phyloP scores from a whole-genome alignment of 2,329 filamentous ascomycete species.

The Fusarium heterosporum region DNA sequence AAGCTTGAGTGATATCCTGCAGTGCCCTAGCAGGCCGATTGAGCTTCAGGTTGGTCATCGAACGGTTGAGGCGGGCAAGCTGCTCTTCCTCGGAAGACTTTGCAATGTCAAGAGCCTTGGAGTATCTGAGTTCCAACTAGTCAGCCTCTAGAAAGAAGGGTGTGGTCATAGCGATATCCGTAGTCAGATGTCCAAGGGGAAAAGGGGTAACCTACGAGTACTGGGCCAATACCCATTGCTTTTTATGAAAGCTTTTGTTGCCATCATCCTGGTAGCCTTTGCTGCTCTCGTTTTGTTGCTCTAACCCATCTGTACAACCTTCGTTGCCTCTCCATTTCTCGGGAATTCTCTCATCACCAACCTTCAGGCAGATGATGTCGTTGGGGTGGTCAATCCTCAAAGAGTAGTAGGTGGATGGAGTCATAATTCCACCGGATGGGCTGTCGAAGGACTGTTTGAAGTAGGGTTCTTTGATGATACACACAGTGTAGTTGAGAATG shows the following conservation, averaged over 20 bases:
- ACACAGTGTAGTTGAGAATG: neutral
- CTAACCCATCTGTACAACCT: too few relatives aligned
- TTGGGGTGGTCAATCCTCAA: neutral
- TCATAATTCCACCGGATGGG: neutral
- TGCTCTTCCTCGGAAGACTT: neutral
- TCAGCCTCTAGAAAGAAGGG: neutral
- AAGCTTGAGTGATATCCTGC: neutral
- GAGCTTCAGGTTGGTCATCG: neutral
- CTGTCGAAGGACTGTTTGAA: neutral
- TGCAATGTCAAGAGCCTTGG: neutral
- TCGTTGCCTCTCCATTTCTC: neutral
- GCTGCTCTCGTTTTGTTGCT: neutral
- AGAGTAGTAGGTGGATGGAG: neutral
- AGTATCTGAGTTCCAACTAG: neutral
- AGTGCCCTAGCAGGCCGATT: neutral
- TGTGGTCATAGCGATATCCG: too few relatives aligned
- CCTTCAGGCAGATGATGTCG: neutral
- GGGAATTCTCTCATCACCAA: neutral
- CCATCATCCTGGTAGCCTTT: neutral
- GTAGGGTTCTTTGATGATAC: constrained; percentile 5
- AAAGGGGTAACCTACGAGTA: neutral
- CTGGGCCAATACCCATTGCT: neutral
- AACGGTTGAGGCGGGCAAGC: constrained; percentile 5
- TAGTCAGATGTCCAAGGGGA: too few relatives aligned
- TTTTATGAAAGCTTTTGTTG: neutral